Evolutionary conservation across 140 eudicot genomes (phyloP).

Genomic region (Artemisia princeps): DNA sequence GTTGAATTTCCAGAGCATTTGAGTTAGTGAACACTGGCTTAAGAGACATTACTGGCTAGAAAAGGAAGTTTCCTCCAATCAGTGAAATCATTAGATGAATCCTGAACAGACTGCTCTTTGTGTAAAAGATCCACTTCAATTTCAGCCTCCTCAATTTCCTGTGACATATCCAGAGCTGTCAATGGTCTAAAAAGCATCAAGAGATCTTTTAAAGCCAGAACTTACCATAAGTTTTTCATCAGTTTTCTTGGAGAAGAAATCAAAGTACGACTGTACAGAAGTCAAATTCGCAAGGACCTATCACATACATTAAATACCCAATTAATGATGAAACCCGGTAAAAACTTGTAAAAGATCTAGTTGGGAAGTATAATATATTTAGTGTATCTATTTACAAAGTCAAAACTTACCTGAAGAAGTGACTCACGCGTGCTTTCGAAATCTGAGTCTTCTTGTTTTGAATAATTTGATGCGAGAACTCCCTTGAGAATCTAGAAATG

Average conservation of each 20-base stretch:
- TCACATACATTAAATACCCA: conserved; percentile 22
- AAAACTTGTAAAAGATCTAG: neutral
- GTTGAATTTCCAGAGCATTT: neutral
- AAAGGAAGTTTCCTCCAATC: conserved; percentile 51
- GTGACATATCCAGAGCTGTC: conserved; percentile 19
- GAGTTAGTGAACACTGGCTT: conserved; percentile 13
- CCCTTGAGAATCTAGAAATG: conserved; percentile 46
- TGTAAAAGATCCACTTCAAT: conserved; percentile 74
- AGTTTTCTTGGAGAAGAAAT: conserved; percentile 56
- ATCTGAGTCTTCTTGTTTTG: conserved; percentile 49
- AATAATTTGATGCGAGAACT: conserved; percentile 51
- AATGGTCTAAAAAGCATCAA: conserved; percentile 10
- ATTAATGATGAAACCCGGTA: no score
- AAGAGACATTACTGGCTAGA: conserved; percentile 40
- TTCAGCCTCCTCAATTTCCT: conserved; percentile 96
- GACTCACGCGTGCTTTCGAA: conserved; percentile 77
- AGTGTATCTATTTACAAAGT: no score
- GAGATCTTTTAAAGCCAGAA: neutral
- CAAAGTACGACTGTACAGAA: conserved; percentile 75
- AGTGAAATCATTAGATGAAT: conserved; percentile 37
- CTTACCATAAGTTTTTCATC: conserved; percentile 69
- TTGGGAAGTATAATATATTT: no score
- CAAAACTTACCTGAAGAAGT: conserved; percentile 61
- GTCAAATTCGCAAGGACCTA: conserved; percentile 87
- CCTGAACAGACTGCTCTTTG: conserved; percentile 40